These are phyloP conservation scores for Nicotiana benthamiana DNA, from an alignment of 257 asterid species.

Conservation along the genomic window DNA sequence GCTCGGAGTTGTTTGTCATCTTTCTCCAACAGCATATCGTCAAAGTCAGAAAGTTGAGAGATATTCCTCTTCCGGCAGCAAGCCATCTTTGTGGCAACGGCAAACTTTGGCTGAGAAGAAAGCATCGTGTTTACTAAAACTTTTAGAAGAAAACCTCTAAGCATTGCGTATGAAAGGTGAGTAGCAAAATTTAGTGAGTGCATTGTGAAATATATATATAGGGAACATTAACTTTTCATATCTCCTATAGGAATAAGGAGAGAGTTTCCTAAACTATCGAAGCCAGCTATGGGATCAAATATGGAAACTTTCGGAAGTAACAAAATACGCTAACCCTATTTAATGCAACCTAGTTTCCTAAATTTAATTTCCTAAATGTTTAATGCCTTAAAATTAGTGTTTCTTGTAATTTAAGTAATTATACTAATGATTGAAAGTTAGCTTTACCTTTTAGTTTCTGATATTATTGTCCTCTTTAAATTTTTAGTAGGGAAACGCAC, in stretches of 20 bases:
- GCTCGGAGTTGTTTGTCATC: not conserved
- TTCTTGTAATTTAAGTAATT: not conserved
- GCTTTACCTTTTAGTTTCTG: not conserved
- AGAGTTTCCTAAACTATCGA: not conserved
- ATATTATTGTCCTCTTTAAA: no score
- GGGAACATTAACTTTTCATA: not conserved
- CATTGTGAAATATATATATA: no score
- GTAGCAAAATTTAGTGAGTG: not conserved
- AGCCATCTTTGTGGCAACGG: not conserved
- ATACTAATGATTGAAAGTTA: not conserved
- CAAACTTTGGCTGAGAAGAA: not conserved
- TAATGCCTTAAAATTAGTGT: not conserved
- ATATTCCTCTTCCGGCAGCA: not conserved
- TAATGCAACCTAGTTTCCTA: not conserved
- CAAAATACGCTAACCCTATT: not conserved
- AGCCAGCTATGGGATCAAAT: not conserved
- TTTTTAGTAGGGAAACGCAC: not conserved
- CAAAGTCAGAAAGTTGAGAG: not conserved
- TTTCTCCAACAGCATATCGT: not conserved
- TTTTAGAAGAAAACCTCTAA: no score
- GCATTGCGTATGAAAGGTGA: not conserved
- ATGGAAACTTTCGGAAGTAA: not conserved
- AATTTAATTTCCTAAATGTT: not conserved
- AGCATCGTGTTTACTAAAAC: not conserved
- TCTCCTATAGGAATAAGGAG: not conserved